phyloP scores from a whole-genome alignment of 2,329 filamentous ascomycete genomes.

The Rhytidhysteron rufulum region DNA sequence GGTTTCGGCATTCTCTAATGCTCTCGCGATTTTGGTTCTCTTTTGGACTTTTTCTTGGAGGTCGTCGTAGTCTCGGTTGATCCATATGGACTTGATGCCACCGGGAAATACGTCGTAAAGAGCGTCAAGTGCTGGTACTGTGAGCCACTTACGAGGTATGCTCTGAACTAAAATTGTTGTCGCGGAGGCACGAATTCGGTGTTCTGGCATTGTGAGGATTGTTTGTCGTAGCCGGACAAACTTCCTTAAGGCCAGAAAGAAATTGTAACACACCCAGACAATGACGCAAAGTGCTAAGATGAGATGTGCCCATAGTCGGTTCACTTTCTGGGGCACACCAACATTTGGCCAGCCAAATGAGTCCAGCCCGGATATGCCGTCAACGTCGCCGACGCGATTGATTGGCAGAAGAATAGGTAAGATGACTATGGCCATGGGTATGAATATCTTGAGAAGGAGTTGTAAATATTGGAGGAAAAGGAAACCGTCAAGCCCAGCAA shows the following conservation, averaged over 20 bases:
- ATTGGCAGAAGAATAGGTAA: conserved; percentile 83
- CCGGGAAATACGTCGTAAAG: conserved; percentile 96
- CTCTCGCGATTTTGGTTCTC: conserved; percentile 65
- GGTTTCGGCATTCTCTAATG: conserved; percentile 79
- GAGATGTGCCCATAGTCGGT: conserved; percentile 80
- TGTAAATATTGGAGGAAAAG: conserved; percentile 92
- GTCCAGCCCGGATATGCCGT: conserved; percentile 58
- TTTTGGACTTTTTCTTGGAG: conserved; percentile 79
- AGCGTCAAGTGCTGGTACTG: conserved; percentile 71
- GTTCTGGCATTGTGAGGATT: conserved; percentile 90
- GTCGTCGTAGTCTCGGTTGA: conserved; percentile 83
- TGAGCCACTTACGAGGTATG: conserved; percentile 89
- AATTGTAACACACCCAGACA: conserved; percentile 79
- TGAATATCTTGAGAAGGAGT: conserved; percentile 84
- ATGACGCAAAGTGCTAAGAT: conserved; percentile 74
- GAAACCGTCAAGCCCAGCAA: conserved; percentile 94
- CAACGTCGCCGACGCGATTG: conserved; percentile 68
- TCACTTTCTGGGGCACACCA: conserved; percentile 53
- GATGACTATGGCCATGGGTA: conserved; percentile 73
- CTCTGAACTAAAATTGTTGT: conserved; percentile 91
- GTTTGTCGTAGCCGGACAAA: conserved; percentile 94
- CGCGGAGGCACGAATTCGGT: conserved; percentile 86
- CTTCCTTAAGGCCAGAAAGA: conserved; percentile 78
- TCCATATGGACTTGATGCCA: conserved; percentile 92
- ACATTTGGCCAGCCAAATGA: conserved; percentile 86